Evolutionary conservation across 805 yeast genomes (phyloP), one percentile per base, ranked within the genome.

Genomic region (Starmerella davenportii): DNA sequence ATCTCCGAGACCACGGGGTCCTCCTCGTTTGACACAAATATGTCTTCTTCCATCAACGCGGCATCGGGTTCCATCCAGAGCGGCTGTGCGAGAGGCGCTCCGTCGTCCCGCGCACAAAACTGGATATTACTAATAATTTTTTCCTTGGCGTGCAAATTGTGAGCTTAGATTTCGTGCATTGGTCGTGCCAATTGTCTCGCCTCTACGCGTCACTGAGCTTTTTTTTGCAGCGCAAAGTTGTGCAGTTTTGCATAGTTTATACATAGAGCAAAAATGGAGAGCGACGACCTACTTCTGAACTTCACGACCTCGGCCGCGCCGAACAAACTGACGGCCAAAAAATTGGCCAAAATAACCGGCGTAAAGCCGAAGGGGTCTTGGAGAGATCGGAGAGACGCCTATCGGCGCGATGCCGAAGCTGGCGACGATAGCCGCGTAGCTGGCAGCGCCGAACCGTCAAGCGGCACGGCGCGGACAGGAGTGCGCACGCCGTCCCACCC

Each of bases 211-310:
- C n/a, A n/a, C n/a, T n/a, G n/a, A n/a, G n/a, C n/a, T n/a, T n/a
- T n/a, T n/a, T n/a, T n/a, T n/a, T n/a, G n/a, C n/a, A n/a, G n/a
- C n/a, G n/a, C n/a, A n/a, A n/a, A n/a, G n/a, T n/a, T n/a, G n/a
- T n/a, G n/a, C n/a, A n/a, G n/a, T n/a, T n/a, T n/a, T n/a, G n/a
- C n/a, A n/a, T n/a, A n/a, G n/a, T n/a, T n/a, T n/a, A n/a, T n/a
- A n/a, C n/a, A n/a, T n/a, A n/a, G n/a, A n/a, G n/a, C n/a, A n/a
- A n/a, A n/a, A n/a, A 51, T 51, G 56, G 52, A 50, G 30, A 58
- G 54, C 44, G 90, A 76, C 51, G 90, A 80, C 2, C 51, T 85
- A 58, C 58, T 85, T 50, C 55, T 87, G 51, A 87, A 87, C 55
- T 76, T 87, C 52, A 69, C 76, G 21, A 59, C 66, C 3, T 63